Evolutionary conservation across 2,329 filamentous ascomycete species (phyloP).

Genomic region (Hyphodiscus sp.): DNA sequence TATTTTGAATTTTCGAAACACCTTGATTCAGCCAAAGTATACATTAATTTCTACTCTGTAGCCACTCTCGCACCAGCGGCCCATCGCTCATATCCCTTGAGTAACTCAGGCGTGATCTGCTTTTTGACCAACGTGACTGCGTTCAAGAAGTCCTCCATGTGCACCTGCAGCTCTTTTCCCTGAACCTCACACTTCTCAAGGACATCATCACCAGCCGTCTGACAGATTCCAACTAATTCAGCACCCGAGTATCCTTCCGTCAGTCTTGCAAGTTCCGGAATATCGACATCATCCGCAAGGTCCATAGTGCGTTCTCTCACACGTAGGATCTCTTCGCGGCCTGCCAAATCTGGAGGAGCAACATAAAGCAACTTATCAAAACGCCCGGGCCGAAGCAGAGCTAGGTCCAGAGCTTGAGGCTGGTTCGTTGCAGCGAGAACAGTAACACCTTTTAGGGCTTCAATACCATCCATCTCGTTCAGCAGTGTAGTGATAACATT

Average conservation of each 20-base stretch:
- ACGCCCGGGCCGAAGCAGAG: constrained; percentile 76
- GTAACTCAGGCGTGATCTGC: constrained; percentile 54
- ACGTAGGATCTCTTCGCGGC: constrained; percentile 68
- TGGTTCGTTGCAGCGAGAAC: constrained; percentile 90
- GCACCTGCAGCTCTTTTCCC: constrained; percentile 33
- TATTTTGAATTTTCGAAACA: too few relatives aligned
- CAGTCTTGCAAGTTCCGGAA: constrained; percentile 52
- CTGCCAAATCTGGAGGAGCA: constrained; percentile 66
- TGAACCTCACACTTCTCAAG: constrained; percentile 43
- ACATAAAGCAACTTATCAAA: constrained; percentile 85
- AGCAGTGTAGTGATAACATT: constrained; percentile 86
- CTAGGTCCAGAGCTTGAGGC: constrained; percentile 78
- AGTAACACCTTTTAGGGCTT: constrained; percentile 73
- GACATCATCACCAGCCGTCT: constrained; percentile 43
- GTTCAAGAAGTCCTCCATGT: constrained; percentile 38
- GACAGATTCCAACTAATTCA: constrained; percentile 62
- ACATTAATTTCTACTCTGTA: constrained; percentile 7
- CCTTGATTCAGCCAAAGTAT: neutral
- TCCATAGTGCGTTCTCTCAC: constrained; percentile 58
- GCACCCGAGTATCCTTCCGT: constrained; percentile 81
- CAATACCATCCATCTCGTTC: constrained; percentile 95
- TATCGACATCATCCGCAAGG: constrained; percentile 57
- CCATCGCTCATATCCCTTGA: constrained; percentile 54
- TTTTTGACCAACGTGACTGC: constrained; percentile 43
- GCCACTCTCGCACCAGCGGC: constrained; percentile 25